Evolutionary conservation across 805 yeast species (phyloP), one percentile per base, ranked within the genome.

Genomic region (Zygoascus tannicola): DNA sequence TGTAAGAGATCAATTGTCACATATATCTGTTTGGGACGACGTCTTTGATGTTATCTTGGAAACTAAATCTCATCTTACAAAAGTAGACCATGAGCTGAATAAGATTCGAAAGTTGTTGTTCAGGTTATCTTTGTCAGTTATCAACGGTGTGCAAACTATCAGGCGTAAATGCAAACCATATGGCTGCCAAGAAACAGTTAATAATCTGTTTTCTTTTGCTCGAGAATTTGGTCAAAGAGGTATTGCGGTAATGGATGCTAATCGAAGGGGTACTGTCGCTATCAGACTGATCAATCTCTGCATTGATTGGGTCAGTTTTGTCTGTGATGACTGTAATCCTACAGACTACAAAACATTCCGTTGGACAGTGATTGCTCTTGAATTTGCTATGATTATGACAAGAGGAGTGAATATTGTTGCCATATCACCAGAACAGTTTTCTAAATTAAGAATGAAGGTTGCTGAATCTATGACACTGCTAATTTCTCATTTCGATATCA

Each of bases 281-380:
- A 67, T 81, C 65, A 76, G 78, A 52, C 71, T 92, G 58, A 77
- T 92, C 23, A 77, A 78, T 45, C 64, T 86, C 49, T 76, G 94
- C 37, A 77, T 87, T 36, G 90, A 83, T 44, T 92, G 98, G 98
- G 81, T 92, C 15, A 76, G 86, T 45, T 90, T 87, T 57, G 78
- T 92, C 22, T 86, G 90, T 48, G 96, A 92, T 61, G 97, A 90
- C 56, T 92, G 98, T 66, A 79, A 80, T 14, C 95, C 97, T 1
- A 81, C 94, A 0, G 97, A 90, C 52, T 75, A 82, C 44, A 83
- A 80, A 54, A 90, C 97, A 0, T 92, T 92, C 58, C 71, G 94
- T 54, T 92, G 97, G 96, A 86, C 96, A 62, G 97, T 92, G 20
- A 72, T 85, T 12, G 97, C 98, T 0, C 70, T 92, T 53, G 98